Percentiles rank a stretch among this genome's conserved stretches.
Evolutionary conservation across 2,329 filamentous ascomycete genomes (phyloP).

Genomic region (Aspergillus sp.): DNA sequence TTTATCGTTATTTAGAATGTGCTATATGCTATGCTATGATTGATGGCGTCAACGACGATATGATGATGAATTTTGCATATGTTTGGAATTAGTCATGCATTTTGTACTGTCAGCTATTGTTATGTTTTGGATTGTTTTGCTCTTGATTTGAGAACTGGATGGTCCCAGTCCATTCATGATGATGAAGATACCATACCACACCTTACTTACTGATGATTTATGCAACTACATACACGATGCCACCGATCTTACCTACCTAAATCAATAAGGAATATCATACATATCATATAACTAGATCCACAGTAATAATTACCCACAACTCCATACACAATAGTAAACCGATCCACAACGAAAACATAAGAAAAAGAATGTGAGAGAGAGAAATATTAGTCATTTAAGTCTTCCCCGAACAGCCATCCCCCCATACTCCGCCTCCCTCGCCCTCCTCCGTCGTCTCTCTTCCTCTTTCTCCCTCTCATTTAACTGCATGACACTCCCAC

Average conservation of each 20-base stretch:
- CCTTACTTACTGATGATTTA: background rate
- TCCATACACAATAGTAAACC: background rate
- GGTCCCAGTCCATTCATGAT: no score
- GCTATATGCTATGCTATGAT: background rate
- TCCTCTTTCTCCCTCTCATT: conserved; percentile 20
- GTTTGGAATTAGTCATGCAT: background rate
- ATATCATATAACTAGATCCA: background rate
- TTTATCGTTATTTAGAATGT: background rate
- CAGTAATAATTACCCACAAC: no score
- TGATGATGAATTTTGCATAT: conserved; percentile 10
- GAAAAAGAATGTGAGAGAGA: no score
- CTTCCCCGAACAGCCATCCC: conserved; percentile 36
- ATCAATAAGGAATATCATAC: background rate
- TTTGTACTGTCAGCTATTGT: no score
- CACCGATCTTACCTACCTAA: no score
- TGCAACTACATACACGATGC: background rate
- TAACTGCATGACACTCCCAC: background rate
- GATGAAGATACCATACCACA: background rate
- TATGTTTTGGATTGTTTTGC: no score
- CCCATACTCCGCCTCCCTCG: conserved; percentile 34
- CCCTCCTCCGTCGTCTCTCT: conserved; percentile 19
- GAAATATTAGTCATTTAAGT: conserved; percentile 8
- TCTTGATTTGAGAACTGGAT: no score
- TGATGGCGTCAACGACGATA: background rate
- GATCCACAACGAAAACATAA: no score